Conservation (phyloP, 441 rosid genomes). For the Populus hybrid region DNA sequence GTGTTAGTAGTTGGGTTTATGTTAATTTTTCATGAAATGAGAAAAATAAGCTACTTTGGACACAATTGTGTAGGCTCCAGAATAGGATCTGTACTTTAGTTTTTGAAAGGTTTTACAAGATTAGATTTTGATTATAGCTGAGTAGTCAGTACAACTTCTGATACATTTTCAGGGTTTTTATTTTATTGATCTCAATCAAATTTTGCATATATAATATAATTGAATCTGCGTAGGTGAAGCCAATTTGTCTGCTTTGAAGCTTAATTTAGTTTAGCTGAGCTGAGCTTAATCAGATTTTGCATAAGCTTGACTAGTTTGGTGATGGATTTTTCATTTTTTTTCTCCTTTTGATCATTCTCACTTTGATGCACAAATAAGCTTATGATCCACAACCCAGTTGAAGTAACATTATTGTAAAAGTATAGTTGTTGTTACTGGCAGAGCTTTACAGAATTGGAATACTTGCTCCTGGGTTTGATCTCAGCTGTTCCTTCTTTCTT, state of each 20-base stretch:
- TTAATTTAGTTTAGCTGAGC: background rate
- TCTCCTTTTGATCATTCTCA: background rate
- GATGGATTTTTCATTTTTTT: no score
- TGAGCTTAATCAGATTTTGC: background rate
- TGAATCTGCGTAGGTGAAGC: background rate
- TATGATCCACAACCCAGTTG: background rate
- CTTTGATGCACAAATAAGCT: background rate
- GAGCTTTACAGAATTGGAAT: constrained; percentile 89
- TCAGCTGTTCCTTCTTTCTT: constrained; percentile 86
- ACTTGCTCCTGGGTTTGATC: constrained; percentile 72
- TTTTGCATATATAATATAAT: background rate
- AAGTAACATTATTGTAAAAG: constrained; percentile 9
- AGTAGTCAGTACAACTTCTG: no score
- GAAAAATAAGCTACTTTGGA: background rate
- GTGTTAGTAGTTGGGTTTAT: background rate
- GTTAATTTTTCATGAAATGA: background rate
- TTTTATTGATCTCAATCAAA: background rate
- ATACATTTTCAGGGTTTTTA: background rate
- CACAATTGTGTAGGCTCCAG: background rate
- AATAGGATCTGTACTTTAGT: no score
- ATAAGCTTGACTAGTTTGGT: background rate
- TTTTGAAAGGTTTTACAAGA: no score
- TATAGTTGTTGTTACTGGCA: constrained; percentile 25
- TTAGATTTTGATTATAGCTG: no score
- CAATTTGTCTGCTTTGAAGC: background rate